Base-by-base conservation (phyloP, 2,329 filamentous ascomycete species). In the Apiospora pterosperma region DNA sequence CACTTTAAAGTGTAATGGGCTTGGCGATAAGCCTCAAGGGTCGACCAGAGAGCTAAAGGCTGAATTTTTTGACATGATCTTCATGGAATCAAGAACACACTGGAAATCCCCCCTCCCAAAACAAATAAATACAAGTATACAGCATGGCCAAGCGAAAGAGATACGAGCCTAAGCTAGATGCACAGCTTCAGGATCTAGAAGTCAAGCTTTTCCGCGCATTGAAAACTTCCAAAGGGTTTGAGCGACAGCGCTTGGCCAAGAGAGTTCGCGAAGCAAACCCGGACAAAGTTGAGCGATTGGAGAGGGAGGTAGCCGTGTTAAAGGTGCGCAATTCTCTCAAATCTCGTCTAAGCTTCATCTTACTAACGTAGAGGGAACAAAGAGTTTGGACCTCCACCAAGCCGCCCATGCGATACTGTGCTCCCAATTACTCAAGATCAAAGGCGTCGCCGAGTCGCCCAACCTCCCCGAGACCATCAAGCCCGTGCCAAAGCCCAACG, bases 181-280 rank as follows among this genome's bases (percentile, higher is more conserved):
- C 82, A 10, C 81, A 82, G 66, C 78, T 89, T n/a, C 76, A 80
- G 10, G 83, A 85, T 69, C 80, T 83, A 70, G 82, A 84, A 68
- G 87, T 86, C 72, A 82, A 88, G 39, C 80, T 95, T 10, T 84
- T 84, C 67, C 84, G 87, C 65, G 90, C 89, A 0, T 82, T 95
- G 66, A 93, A 93, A 76, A 81, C 84, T 12, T 90, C 89, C 64
- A 92, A 92, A 74, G 89, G 89, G 59, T 90, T 92, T 73, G 92
- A 95, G 80, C 85, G 91, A 58, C 92, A 95, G 78, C 91, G 93
- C 68, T 84, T 91, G 66, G 84, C 89, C 67, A 90, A 87, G 75
- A 80, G 84, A 48, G 76, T 86, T 16, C 81, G 78, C 61, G 84
- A 86, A 34, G 77, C 79, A 62, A 81, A 79, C 2, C 68, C 77